Evolutionary conservation across 192 early-diverging fungal genomes (phyloP).

Genomic region (Polychytrium aggregatum): DNA sequence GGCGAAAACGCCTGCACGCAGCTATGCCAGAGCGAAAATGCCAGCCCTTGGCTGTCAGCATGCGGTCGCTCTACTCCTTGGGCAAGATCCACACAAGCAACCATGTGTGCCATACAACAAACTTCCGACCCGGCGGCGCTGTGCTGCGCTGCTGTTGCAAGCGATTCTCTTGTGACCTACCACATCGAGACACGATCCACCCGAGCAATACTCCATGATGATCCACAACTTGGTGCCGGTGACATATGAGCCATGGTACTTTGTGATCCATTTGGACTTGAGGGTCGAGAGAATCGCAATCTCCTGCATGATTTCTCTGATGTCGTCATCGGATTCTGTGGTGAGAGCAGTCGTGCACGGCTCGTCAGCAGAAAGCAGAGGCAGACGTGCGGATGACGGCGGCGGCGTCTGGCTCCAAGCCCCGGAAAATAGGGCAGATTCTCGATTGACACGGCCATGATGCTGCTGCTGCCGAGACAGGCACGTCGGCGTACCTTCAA

Average conservation of each 20-base stretch:
- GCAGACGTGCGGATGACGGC: neutral
- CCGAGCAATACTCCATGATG: constrained; percentile 91
- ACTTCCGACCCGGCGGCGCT: too few relatives aligned
- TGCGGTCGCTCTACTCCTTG: neutral
- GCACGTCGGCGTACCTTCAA: constrained; percentile 22
- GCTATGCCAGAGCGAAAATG: constrained; percentile 27
- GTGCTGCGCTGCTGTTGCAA: too few relatives aligned
- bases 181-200: constrained; percentile 79
- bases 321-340: constrained; percentile 76
- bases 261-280: constrained; percentile 70
- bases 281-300: constrained; percentile 85
- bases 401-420: too few relatives aligned
- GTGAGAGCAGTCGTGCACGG: neutral
- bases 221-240: constrained; percentile 88
- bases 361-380: neutral
- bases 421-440: too few relatives aligned
- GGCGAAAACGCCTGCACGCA: constrained; percentile 61
- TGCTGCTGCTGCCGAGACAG: too few relatives aligned
- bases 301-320: constrained; percentile 93
- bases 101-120: too few relatives aligned
- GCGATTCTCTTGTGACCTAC: too few relatives aligned
- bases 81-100: constrained; percentile 22
- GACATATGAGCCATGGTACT: constrained; percentile 75
- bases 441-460: too few relatives aligned
- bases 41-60: neutral